Percentiles rank a stretch among this genome's conserved stretches.
phyloP scores from a whole-genome alignment of 2,329 filamentous ascomycete species.

The Dryadomyces sulphureus region DNA sequence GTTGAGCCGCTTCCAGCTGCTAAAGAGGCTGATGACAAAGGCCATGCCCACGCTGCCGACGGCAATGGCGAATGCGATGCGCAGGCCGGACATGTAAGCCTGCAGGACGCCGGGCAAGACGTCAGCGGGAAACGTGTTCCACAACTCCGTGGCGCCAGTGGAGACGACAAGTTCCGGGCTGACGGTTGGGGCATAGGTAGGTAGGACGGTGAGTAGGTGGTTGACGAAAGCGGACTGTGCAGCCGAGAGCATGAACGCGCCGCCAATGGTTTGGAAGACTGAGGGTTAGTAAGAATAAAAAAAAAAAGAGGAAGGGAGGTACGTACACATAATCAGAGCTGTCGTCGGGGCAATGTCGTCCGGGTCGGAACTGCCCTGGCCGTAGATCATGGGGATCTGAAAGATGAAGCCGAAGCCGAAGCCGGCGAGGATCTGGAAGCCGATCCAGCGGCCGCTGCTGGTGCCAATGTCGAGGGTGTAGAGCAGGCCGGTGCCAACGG shows the following conservation, averaged over 20 bases:
- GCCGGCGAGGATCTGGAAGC: conserved; percentile 32
- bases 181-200: conserved; percentile 8
- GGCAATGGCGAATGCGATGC: conserved; percentile 14
- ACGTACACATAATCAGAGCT: conserved; percentile 19
- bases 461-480: conserved; percentile 22
- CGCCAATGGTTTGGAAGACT: conserved; percentile 26
- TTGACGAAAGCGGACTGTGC: conserved; percentile 25
- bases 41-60: conserved; percentile 9
- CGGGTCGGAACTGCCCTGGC: conserved; percentile 16
- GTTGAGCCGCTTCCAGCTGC: conserved; percentile 8
- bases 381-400: conserved; percentile 28
- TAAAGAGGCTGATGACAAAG: conserved; percentile 16
- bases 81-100: conserved; percentile 36
- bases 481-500: conserved; percentile 22
- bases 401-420: conserved; percentile 27
- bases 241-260: conserved; percentile 30
- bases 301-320: conserved; percentile 4
- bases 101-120: conserved; percentile 32
- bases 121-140: conserved; percentile 26
- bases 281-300: background rate
- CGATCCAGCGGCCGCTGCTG: conserved; percentile 24
- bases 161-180: conserved; percentile 13
- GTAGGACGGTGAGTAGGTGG: conserved; percentile 16
- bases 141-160: conserved; percentile 34
- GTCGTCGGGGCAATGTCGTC: conserved; percentile 24